phyloP scores from a whole-genome alignment of 441 rosid species.

The Flueggea neowawraea region DNA sequence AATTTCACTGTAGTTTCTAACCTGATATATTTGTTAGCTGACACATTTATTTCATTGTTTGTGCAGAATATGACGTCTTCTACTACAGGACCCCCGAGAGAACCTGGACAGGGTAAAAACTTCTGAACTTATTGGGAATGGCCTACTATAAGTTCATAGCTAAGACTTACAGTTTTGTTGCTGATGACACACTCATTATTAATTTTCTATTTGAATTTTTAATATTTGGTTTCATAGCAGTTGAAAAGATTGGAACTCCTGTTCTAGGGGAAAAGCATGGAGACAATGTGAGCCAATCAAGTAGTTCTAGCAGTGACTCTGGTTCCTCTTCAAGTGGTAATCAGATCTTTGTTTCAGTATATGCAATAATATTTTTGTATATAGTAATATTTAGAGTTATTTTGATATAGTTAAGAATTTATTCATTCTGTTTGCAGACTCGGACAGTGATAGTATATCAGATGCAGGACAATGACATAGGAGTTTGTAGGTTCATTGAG shows the following conservation, averaged over 20 bases:
- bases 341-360: conserved; percentile 8
- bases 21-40: conserved; percentile 7
- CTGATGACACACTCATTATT: not conserved
- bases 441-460: conserved; percentile 63
- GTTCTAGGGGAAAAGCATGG: conserved; percentile 38
- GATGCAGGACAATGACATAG: conserved; percentile 51
- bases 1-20: conserved; percentile 7
- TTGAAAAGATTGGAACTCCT: conserved; percentile 37
- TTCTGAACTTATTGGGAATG: conserved; percentile 12
- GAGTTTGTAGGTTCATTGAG: conserved; percentile 25
- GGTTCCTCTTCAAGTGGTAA: conserved; percentile 84
- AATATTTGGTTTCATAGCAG: conserved; percentile 22
- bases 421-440: conserved; percentile 43
- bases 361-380: not conserved
- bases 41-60: conserved; percentile 13
- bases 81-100: conserved; percentile 31
- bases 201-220: conserved; percentile 4
- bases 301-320: conserved; percentile 73
- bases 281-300: conserved; percentile 48
- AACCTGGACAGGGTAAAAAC: conserved; percentile 44
- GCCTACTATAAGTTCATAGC: not conserved
- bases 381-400: not conserved
- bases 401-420: conserved; percentile 3
- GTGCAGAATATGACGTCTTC: conserved; percentile 46
- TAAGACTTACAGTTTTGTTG: not conserved